phyloP scores from a whole-genome alignment of 2,329 filamentous ascomycete genomes.

The Colletotrichum navitas region DNA sequence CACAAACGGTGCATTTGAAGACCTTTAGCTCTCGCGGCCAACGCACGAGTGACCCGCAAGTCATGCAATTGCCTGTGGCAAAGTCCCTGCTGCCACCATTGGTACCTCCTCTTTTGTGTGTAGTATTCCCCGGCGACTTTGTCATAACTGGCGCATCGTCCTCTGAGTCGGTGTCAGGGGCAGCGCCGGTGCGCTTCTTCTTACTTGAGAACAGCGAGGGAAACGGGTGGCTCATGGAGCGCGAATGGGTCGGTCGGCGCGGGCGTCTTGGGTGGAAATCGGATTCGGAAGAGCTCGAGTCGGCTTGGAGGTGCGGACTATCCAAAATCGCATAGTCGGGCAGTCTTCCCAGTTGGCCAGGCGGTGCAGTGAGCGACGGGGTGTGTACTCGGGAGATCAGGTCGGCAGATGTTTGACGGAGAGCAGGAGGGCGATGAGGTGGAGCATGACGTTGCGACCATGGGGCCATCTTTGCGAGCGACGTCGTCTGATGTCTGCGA shows the following conservation, averaged over 20 bases:
- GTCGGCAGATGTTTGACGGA: conserved; percentile 46
- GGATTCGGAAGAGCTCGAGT: conserved; percentile 61
- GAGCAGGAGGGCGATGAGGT: conserved; percentile 41
- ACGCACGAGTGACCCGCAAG: conserved; percentile 82
- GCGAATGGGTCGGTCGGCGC: conserved; percentile 59
- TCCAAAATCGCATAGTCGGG: conserved; percentile 45
- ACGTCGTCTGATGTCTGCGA: conserved; percentile 42
- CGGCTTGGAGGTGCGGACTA: conserved; percentile 47
- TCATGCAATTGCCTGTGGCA: conserved; percentile 82
- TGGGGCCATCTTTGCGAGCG: conserved; percentile 51
- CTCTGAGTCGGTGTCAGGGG: conserved; percentile 51
- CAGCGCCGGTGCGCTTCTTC: conserved; percentile 65
- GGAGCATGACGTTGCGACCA: conserved; percentile 45
- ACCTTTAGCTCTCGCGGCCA: conserved; percentile 81
- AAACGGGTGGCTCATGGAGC: conserved; percentile 86
- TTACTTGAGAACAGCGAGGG: conserved; percentile 75
- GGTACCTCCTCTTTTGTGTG: conserved; percentile 51
- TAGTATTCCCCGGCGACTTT: conserved; percentile 47
- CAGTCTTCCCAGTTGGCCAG: conserved; percentile 42
- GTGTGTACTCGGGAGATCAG: conserved; percentile 54
- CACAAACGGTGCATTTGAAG: conserved; percentile 86
- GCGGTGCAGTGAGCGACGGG: conserved; percentile 47
- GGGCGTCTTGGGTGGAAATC: conserved; percentile 51
- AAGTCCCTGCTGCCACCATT: conserved; percentile 65
- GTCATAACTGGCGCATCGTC: conserved; percentile 49